phyloP scores from a whole-genome alignment of 169 alveolate species.

The Cyclospora cayetanensis region DNA sequence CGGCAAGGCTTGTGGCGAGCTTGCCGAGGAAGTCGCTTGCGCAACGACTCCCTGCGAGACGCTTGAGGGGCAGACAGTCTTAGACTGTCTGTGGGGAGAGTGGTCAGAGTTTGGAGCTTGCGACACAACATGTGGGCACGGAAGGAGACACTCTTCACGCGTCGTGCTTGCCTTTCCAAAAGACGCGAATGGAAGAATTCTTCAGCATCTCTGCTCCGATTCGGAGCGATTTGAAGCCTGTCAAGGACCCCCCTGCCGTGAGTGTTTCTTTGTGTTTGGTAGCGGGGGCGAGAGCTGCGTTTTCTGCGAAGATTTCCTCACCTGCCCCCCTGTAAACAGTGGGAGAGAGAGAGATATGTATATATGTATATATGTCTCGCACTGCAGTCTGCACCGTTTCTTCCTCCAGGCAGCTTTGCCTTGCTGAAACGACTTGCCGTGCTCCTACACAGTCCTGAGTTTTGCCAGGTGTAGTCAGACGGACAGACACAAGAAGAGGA shows the following conservation, averaged over 20 bases:
- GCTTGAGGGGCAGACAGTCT: slow-evolving; percentile 64
- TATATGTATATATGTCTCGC: too few species aligned
- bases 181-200: slow-evolving; percentile 32
- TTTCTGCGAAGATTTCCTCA: background rate
- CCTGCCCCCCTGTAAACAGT: too few species aligned
- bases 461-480: too few species aligned
- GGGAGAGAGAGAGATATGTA: too few species aligned
- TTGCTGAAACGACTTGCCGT: too few species aligned
- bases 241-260: slow-evolving; percentile 69
- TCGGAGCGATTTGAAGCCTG: slow-evolving; percentile 51
- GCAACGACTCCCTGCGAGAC: slow-evolving; percentile 66
- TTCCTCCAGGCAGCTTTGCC: too few species aligned
- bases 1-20: slow-evolving; percentile 73
- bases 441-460: too few species aligned
- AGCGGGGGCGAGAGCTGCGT: background rate
- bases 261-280: background rate
- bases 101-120: slow-evolving; percentile 77
- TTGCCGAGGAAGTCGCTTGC: slow-evolving; percentile 73
- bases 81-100: slow-evolving; percentile 70
- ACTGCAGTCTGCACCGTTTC: too few species aligned
- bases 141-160: slow-evolving; percentile 69
- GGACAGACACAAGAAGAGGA: too few species aligned
- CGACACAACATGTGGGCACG: slow-evolving; percentile 78
- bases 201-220: slow-evolving; percentile 33
- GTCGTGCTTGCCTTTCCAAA: slow-evolving; percentile 67